Evolutionary conservation across 306 rosid genomes (phyloP), one percentile per base, ranked within the genome.

Genomic region (Albizia julibrissin): DNA sequence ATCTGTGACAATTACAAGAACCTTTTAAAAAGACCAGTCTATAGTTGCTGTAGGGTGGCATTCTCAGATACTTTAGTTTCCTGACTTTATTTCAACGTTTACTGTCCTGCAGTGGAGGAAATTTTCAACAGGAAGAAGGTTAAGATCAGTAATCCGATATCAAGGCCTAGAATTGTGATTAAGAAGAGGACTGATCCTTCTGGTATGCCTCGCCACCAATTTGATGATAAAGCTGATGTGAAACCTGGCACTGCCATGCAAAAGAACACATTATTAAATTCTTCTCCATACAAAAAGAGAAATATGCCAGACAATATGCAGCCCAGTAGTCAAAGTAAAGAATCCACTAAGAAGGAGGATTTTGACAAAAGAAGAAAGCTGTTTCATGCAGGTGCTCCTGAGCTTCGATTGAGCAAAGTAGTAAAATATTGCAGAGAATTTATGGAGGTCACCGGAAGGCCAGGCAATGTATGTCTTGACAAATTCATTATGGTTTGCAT

Each of bases 81-180:
- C 34, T 42, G 56, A 24, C 19, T 43, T 70, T 22, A 43, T 43
- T 70, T 43, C 81, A 65, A 74, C 84, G 73, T 29, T 79, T 77
- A 47, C 74, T 83, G 71, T 83, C 76, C 77, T 87, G 85, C 87
- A 92, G 92, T 89, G 78, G 90, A 84, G 74, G 64, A 61, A 29
- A 86, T 86, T 72, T 92, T 92, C 43, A 92, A 90, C 82, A 69
- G 3, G 86, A 83, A 74, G 42, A 61, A 46, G 77, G 43, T 59
- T 69, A 78, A 66, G 72, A 56, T 56, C 74, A 69, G 49, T 77
- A 69, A 44, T 46, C 73, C 59, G 27, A 75, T 71, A 34, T 19
- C 75, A 37, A 64, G 56, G 76, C 59, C 54, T 37, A 75, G 62
- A 44, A 5, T 43, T 80, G 34, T 56, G 69, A 78, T 54, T 6